Conservation (phyloP, 495 filamentous ascomycete species). For the Neurospora discreta region DNA sequence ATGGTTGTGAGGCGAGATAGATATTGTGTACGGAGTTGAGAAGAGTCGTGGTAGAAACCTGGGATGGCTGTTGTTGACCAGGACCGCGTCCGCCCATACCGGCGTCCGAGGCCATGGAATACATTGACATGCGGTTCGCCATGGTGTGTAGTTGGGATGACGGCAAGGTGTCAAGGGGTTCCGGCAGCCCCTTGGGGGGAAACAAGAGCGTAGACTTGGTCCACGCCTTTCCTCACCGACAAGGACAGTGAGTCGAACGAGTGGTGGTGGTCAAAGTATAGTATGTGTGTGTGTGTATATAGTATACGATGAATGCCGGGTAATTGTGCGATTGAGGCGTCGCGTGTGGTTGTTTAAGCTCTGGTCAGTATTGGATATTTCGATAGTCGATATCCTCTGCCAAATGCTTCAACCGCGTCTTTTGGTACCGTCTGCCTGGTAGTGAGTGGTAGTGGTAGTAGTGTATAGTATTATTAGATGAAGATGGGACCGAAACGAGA, state of each 20-base stretch:
- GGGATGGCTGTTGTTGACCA: slow-evolving; percentile 58
- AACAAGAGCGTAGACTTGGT: not conserved
- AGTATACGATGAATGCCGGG: not conserved
- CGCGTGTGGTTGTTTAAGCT: not conserved
- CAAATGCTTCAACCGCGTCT: not conserved
- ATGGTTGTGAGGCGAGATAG: slow-evolving; percentile 71
- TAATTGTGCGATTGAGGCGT: not conserved
- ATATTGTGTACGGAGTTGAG: slow-evolving; percentile 85
- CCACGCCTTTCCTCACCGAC: not conserved
- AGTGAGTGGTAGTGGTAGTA: not conserved
- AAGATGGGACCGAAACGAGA: not conserved
- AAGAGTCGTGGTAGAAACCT: slow-evolving; percentile 85
- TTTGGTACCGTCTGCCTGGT: not conserved
- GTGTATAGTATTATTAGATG: not conserved
- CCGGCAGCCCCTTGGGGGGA: slow-evolving; percentile 19
- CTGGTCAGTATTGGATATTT: not conserved
- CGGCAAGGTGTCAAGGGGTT: slow-evolving; percentile 4
- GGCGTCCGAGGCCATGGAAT: slow-evolving; percentile 53
- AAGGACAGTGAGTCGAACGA: slow-evolving; percentile 4
- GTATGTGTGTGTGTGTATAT: not conserved
- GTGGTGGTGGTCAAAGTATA: slow-evolving; percentile 3
- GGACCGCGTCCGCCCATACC: slow-evolving; percentile 45
- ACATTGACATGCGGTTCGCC: slow-evolving; percentile 70
- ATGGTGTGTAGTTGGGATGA: slow-evolving; percentile 41
- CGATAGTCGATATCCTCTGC: not conserved